Percentiles rank a stretch among this genome's conserved stretches.
These are phyloP conservation scores for Globisporangium spiculum DNA, from an alignment of 352 stramenopile genomes.

Conservation along the genomic window DNA sequence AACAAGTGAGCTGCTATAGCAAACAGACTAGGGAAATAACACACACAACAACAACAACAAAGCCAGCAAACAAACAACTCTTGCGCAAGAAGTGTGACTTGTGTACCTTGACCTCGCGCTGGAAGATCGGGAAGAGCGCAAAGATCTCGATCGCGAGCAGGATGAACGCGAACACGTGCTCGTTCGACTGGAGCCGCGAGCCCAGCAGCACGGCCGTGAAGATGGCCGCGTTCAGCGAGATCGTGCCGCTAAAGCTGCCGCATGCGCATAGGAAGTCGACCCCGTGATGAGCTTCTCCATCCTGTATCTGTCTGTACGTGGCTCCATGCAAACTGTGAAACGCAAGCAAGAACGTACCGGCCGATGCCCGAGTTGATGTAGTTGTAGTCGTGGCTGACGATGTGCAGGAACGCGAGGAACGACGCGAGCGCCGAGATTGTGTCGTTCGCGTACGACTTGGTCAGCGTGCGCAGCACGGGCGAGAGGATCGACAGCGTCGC, in stretches of 20 bases:
- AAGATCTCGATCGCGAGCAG: slow-evolving; percentile 91
- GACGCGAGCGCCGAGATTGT: slow-evolving; percentile 89
- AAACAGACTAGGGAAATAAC: not conserved
- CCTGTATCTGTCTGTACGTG: not conserved
- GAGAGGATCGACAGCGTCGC: slow-evolving; percentile 85
- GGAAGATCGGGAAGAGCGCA: slow-evolving; percentile 86
- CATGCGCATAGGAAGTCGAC: not conserved
- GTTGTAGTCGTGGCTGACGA: slow-evolving; percentile 90
- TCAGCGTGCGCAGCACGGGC: slow-evolving; percentile 89
- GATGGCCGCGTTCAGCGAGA: slow-evolving; percentile 92
- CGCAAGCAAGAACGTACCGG: slow-evolving; percentile 26
- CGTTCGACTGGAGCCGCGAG: slow-evolving; percentile 88
- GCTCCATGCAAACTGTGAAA: not conserved
- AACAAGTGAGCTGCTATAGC: not conserved
- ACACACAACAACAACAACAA: not conserved
- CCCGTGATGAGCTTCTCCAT: not conserved
- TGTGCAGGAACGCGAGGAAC: slow-evolving; percentile 74
- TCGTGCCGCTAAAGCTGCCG: slow-evolving; percentile 78
- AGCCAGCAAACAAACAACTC: slow-evolving; percentile 3
- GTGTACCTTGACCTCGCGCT: slow-evolving; percentile 77
- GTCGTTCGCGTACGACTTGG: slow-evolving; percentile 87
- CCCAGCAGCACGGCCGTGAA: slow-evolving; percentile 90
- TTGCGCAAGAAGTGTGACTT: not conserved
- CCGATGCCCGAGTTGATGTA: slow-evolving; percentile 84
- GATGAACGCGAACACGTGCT: slow-evolving; percentile 91